Conservation (phyloP, 2,329 filamentous ascomycete species). For the Neonectria punicea region DNA sequence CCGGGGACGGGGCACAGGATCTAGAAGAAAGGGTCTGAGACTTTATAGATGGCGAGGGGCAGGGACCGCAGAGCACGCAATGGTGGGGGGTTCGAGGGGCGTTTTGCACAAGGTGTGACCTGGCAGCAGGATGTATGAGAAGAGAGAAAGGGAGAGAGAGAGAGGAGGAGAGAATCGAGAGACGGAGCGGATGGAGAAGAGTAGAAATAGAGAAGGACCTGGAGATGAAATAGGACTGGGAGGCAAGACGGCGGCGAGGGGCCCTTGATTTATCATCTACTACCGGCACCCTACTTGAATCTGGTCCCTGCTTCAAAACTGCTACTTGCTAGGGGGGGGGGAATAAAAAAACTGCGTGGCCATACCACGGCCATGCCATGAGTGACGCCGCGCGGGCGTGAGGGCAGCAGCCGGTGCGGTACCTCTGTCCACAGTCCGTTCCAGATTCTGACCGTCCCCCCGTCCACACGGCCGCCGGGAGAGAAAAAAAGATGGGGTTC, state of each 20-base stretch:
- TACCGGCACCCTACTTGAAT: conserved; percentile 37
- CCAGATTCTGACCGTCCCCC: conserved; percentile 17
- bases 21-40: conserved; percentile 16
- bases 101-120: conserved; percentile 28
- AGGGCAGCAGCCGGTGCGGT: conserved; percentile 1
- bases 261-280: conserved; percentile 37
- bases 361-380: conserved; percentile 19
- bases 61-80: conserved; percentile 45
- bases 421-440: conserved; percentile 1
- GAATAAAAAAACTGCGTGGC: conserved; percentile 40
- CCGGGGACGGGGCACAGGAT: conserved; percentile 12
- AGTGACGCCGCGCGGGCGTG: conserved; percentile 18
- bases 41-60: conserved; percentile 27
- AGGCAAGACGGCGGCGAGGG: conserved; percentile 23
- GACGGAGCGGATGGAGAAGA: conserved; percentile 7
- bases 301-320: conserved; percentile 27
- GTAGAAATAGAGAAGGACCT: conserved; percentile 3
- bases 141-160: conserved; percentile 17
- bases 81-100: conserved; percentile 43
- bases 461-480: conserved; percentile 2
- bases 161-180: conserved; percentile 6
- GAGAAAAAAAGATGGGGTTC: conserved; percentile 41
- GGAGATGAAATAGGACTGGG: conserved; percentile 3
- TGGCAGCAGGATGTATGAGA: conserved; percentile 13
- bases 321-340: conserved; percentile 31